These are phyloP conservation scores for Nicotiana noctiflora DNA, from an alignment of 257 asterid species.

Conservation along the genomic window DNA sequence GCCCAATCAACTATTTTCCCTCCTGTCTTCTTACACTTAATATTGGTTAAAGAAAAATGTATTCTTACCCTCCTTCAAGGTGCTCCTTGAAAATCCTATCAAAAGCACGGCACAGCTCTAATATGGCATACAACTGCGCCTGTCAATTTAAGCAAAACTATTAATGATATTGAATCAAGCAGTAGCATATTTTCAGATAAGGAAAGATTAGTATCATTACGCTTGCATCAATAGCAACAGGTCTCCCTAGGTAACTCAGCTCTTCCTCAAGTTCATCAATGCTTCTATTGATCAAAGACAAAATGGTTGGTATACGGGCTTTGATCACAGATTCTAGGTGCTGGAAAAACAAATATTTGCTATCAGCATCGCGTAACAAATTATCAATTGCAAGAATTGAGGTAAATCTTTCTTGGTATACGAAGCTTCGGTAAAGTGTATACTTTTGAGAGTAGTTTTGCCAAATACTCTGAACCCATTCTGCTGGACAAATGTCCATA, in stretches of 20 bases:
- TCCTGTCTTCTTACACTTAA: not conserved
- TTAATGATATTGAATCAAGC: not conserved
- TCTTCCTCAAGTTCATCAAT: constrained; percentile 38
- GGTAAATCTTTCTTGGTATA: not conserved
- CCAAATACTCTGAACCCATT: constrained; percentile 44
- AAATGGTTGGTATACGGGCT: constrained; percentile 33
- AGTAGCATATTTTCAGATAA: not conserved
- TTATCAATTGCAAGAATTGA: not conserved
- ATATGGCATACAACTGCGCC: constrained; percentile 35
- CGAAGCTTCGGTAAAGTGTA: not conserved
- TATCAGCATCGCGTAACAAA: not conserved
- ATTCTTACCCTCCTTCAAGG: constrained; percentile 44
- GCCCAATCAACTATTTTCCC: not conserved
- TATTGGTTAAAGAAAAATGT: not conserved
- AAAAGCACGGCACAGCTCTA: constrained; percentile 45
- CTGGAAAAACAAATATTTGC: constrained; percentile 18
- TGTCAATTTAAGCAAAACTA: constrained; percentile 7
- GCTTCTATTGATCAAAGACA: constrained; percentile 29
- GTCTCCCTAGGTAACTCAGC: constrained; percentile 30
- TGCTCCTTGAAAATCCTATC: constrained; percentile 42
- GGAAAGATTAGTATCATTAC: constrained; percentile 18
- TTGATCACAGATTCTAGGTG: constrained; percentile 32
- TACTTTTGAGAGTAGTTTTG: constrained; percentile 38
- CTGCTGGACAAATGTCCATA: constrained; percentile 30
- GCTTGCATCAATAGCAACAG: constrained; percentile 33